These are phyloP conservation scores for Pyrenophora tritici-repentis DNA, from an alignment of 2,329 filamentous ascomycete genomes.

Conservation along the genomic window DNA sequence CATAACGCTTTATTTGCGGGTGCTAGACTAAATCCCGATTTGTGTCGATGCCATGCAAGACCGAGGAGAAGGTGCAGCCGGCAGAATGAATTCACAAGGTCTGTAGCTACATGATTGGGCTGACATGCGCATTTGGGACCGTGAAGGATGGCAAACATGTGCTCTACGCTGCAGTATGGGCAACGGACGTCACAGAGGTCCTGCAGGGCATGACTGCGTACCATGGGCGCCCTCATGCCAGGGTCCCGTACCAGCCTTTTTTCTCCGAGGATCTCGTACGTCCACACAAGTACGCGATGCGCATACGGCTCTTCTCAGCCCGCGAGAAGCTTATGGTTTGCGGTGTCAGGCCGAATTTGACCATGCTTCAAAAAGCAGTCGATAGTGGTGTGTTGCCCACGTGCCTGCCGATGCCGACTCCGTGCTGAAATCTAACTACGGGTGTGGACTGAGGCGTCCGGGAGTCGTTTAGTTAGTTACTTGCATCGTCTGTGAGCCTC, in stretches of 20 bases:
- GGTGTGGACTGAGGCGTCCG: too few species aligned
- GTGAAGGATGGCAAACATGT: neutral
- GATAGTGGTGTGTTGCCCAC: too few species aligned
- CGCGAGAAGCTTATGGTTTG: neutral
- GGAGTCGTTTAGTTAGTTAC: too few species aligned
- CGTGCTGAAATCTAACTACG: neutral
- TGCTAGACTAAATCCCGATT: neutral
- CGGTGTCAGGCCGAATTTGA: too few species aligned
- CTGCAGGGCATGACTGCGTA: slow-evolving; percentile 11
- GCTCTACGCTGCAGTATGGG: neutral
- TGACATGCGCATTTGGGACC: neutral
- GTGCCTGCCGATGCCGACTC: too few species aligned
- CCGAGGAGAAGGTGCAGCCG: neutral
- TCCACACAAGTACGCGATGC: too few species aligned
- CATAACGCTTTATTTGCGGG: neutral
- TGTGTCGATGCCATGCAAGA: slow-evolving; percentile 1
- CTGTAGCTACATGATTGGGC: neutral
- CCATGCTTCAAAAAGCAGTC: too few species aligned
- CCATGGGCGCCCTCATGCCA: slow-evolving; percentile 1
- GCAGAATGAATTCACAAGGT: neutral
- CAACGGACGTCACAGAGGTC: slow-evolving; percentile 2
- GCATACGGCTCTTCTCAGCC: too few species aligned
- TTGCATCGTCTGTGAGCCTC: neutral
- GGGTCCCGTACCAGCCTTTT: neutral
- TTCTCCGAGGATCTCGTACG: neutral